Conservation (phyloP, 2,329 filamentous ascomycete genomes). For the Aotearoamyces nothofagi region DNA sequence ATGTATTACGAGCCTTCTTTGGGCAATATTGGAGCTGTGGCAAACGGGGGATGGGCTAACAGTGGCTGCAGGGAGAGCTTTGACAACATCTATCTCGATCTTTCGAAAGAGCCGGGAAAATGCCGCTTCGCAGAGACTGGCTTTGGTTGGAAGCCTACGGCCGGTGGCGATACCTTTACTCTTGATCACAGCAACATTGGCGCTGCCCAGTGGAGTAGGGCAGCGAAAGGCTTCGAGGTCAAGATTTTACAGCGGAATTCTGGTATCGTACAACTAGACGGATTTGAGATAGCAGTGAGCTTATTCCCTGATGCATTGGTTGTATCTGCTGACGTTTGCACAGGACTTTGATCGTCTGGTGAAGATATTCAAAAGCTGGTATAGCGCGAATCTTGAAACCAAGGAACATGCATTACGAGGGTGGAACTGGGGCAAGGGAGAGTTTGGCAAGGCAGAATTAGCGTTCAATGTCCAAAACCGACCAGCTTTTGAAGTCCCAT, state of each 20-base stretch:
- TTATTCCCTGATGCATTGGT: conserved; percentile 5
- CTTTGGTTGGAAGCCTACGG: conserved; percentile 84
- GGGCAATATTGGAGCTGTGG: no score
- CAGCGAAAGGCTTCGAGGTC: conserved; percentile 81
- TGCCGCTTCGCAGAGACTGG: conserved; percentile 91
- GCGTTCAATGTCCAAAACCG: conserved; percentile 95
- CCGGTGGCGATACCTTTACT: conserved; percentile 83
- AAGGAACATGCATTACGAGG: conserved; percentile 90
- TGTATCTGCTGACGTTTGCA: conserved; percentile 6
- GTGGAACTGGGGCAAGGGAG: conserved; percentile 99
- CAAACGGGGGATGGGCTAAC: no score
- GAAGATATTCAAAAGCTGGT: conserved; percentile 97
- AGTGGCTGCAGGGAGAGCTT: conserved; percentile 90
- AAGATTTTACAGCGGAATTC: conserved; percentile 78
- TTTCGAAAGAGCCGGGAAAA: conserved; percentile 83
- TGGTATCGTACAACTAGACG: conserved; percentile 83
- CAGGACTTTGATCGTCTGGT: conserved; percentile 77
- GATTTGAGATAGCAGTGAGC: conserved; percentile 70
- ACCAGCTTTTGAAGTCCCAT: conserved; percentile 91
- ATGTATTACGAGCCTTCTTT: no score
- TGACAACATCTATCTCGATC: conserved; percentile 90
- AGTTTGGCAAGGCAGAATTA: conserved; percentile 89
- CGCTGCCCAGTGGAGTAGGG: conserved; percentile 86
- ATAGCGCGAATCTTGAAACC: conserved; percentile 81
- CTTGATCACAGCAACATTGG: conserved; percentile 76